A percentile compares a stretch with the other conserved stretches of the same genome.
Evolutionary conservation across 2,329 filamentous ascomycete species (phyloP).

Genomic region (Colletotrichum salicis): DNA sequence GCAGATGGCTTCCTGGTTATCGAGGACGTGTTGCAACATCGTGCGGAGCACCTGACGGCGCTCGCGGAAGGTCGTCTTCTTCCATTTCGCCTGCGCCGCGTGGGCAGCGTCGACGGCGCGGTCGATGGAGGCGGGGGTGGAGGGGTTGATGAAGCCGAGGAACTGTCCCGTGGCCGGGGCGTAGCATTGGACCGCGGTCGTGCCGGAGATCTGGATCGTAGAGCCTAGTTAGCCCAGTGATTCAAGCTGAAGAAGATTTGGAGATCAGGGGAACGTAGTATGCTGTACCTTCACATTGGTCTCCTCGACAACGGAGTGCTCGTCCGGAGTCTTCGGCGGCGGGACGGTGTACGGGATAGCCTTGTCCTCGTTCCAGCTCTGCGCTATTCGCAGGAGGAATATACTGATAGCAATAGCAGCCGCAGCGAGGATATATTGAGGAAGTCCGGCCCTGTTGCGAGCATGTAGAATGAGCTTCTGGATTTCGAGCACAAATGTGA

Average conservation of each 20-base stretch:
- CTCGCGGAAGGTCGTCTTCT: conserved; percentile 79
- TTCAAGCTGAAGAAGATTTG: background rate
- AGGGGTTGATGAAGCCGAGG: conserved; percentile 82
- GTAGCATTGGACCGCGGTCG: conserved; percentile 82
- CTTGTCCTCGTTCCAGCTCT: conserved; percentile 46
- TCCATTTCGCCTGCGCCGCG: conserved; percentile 81
- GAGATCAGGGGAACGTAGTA: background rate
- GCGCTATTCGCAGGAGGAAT: conserved; percentile 43
- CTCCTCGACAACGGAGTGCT: conserved; percentile 66
- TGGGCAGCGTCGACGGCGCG: conserved; percentile 78
- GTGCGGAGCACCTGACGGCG: conserved; percentile 83
- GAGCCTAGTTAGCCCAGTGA: background rate
- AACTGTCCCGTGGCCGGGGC: conserved; percentile 89
- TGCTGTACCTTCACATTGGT: conserved; percentile 67
- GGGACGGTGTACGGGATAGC: conserved; percentile 70
- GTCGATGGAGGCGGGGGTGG: conserved; percentile 82
- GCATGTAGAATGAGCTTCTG: background rate
- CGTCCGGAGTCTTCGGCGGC: conserved; percentile 69
- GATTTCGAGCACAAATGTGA: background rate
- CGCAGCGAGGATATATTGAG: conserved; percentile 44
- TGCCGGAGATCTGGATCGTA: conserved; percentile 63
- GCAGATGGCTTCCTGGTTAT: conserved; percentile 90
- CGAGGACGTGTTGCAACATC: conserved; percentile 83
- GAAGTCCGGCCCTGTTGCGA: conserved; percentile 4
- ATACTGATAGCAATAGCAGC: conserved; percentile 45